These are phyloP conservation scores for Leccinum subtestaceum DNA, from an alignment of 768 basidiomycete genomes.

Conservation along the genomic window DNA sequence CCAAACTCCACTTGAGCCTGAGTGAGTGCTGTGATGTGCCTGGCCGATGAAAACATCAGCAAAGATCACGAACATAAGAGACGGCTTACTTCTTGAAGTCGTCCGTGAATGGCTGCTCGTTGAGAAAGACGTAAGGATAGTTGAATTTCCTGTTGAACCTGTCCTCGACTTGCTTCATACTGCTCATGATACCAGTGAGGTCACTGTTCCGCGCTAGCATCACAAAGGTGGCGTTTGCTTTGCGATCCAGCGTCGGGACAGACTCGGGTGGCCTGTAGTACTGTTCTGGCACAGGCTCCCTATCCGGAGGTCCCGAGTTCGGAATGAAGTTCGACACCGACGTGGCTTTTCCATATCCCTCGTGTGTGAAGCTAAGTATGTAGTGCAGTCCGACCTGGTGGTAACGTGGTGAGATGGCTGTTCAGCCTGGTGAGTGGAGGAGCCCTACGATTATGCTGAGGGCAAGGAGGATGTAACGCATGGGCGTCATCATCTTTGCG, in stretches of 20 bases:
- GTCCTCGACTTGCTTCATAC: constrained; percentile 79
- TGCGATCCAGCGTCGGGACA: constrained; percentile 44
- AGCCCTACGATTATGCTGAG: constrained; percentile 45
- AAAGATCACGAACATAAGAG: background rate
- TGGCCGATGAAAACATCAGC: constrained; percentile 14
- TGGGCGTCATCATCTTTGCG: constrained; percentile 54
- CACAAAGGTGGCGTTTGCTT: constrained; percentile 81
- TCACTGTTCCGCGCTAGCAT: constrained; percentile 74
- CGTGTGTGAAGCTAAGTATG: constrained; percentile 42
- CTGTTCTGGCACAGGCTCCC: constrained; percentile 56
- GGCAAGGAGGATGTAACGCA: constrained; percentile 53
- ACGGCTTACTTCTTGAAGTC: constrained; percentile 62
- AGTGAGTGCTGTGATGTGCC: constrained; percentile 33
- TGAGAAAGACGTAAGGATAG: constrained; percentile 89
- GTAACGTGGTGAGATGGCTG: constrained; percentile 9
- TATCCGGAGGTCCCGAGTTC: constrained; percentile 43
- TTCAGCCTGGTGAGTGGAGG: background rate
- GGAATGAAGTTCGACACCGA: constrained; percentile 34
- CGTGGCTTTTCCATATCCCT: constrained; percentile 41
- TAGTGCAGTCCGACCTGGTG: constrained; percentile 40
- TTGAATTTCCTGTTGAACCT: constrained; percentile 76
- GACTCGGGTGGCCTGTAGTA: constrained; percentile 47
- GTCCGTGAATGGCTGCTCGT: constrained; percentile 76
- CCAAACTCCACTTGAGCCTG: constrained; percentile 49
- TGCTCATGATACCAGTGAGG: constrained; percentile 52